Percentiles rank a stretch among this genome's conserved stretches.
Evolutionary conservation across 1,284 basidiomycete genomes (phyloP).

Genomic region (Quambalaria eucalypti): DNA sequence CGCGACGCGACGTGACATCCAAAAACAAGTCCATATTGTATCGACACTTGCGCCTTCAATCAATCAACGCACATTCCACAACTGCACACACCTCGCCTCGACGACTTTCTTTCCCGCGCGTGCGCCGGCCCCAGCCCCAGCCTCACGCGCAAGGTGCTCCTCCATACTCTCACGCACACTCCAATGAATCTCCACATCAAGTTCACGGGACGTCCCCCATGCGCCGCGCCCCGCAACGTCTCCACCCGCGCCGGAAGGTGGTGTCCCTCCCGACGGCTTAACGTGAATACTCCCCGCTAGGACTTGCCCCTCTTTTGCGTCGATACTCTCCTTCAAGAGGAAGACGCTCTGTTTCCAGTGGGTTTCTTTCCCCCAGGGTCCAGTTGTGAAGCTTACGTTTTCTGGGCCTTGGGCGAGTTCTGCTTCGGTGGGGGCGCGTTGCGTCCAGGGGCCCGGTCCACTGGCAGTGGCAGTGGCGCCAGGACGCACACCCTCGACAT

Average conservation of each 20-base stretch:
- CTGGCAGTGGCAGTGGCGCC: slow-evolving; percentile 63
- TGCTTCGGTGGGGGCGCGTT: slow-evolving; percentile 50
- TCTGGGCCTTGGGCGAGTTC: slow-evolving; percentile 49
- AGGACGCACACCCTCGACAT: slow-evolving; percentile 66
- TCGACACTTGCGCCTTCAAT: neutral
- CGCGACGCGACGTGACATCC: too few species aligned
- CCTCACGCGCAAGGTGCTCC: too few species aligned
- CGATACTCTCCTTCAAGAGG: slow-evolving; percentile 69
- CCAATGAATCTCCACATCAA: slow-evolving; percentile 88
- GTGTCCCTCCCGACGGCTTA: slow-evolving; percentile 67
- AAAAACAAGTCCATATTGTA: neutral
- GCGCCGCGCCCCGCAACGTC: too few species aligned
- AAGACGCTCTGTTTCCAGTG: slow-evolving; percentile 98
- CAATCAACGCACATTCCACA: slow-evolving; percentile 8
- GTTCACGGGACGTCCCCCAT: slow-evolving; percentile 74
- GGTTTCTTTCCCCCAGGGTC: slow-evolving; percentile 74
- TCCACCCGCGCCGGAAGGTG: too few species aligned
- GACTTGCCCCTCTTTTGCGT: slow-evolving; percentile 61
- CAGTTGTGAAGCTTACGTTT: slow-evolving; percentile 78
- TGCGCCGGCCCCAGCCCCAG: slow-evolving; percentile 6
- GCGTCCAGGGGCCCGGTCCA: neutral
- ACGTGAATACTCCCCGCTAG: slow-evolving; percentile 74
- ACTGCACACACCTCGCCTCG: slow-evolving; percentile 33
- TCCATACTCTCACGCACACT: slow-evolving; percentile 49
- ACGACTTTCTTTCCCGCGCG: slow-evolving; percentile 35